A percentile compares a stretch with the other conserved stretches of the same genome.
phyloP scores from a whole-genome alignment of 495 filamentous ascomycete genomes.

The Penicillium canescens region DNA sequence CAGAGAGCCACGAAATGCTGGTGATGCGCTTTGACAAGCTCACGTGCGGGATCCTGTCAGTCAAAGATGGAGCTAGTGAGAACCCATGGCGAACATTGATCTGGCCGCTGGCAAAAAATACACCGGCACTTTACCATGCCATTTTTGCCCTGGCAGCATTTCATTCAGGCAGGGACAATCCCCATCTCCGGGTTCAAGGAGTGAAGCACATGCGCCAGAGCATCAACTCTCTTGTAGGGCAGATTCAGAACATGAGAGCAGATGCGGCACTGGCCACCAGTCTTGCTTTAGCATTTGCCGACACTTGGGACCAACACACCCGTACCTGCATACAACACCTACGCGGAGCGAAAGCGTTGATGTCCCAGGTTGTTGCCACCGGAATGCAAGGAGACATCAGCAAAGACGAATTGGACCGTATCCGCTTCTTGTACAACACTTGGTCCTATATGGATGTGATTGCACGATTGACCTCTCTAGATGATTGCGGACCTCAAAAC shows the following conservation, averaged over 20 bases:
- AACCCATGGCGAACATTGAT: slow-evolving; percentile 78
- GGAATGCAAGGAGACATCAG: slow-evolving; percentile 33
- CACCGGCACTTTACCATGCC: slow-evolving; percentile 72
- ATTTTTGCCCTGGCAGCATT: slow-evolving; percentile 76
- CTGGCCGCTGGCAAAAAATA: slow-evolving; percentile 68
- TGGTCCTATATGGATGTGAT: slow-evolving; percentile 86
- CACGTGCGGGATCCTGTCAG: slow-evolving; percentile 76
- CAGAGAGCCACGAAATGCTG: slow-evolving; percentile 62
- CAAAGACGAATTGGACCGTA: slow-evolving; percentile 50
- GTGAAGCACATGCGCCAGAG: slow-evolving; percentile 74
- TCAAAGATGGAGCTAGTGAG: slow-evolving; percentile 68
- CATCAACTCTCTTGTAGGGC: slow-evolving; percentile 56
- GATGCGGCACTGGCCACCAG: slow-evolving; percentile 75
- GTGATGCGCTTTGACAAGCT: slow-evolving; percentile 66
- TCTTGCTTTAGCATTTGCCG: slow-evolving; percentile 71
- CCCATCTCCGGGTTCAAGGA: slow-evolving; percentile 60
- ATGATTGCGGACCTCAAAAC: slow-evolving; percentile 55
- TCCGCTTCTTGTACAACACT: slow-evolving; percentile 74
- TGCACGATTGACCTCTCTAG: slow-evolving; percentile 68
- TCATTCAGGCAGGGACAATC: slow-evolving; percentile 63
- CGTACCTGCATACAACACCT: slow-evolving; percentile 75
- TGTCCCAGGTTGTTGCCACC: slow-evolving; percentile 56
- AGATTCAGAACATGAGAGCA: slow-evolving; percentile 59
- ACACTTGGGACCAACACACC: slow-evolving; percentile 77
- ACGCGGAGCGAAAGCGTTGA: slow-evolving; percentile 65